phyloP scores from a whole-genome alignment of 768 basidiomycete genomes.

The Leccinum rimulosum region DNA sequence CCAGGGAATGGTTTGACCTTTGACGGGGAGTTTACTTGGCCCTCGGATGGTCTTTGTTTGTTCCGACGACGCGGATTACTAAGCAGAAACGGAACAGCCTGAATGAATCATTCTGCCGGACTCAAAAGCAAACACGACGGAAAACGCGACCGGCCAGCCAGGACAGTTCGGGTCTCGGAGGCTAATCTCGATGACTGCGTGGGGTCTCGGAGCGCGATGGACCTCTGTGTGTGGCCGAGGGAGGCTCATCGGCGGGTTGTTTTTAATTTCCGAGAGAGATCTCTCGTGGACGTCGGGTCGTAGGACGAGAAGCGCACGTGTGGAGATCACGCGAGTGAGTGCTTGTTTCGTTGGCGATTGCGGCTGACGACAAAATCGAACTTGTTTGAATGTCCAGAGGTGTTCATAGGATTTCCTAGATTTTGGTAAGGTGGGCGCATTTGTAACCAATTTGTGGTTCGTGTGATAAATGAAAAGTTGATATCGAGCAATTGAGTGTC shows the following conservation, averaged over 20 bases:
- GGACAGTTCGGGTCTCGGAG: background rate
- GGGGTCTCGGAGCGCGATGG: background rate
- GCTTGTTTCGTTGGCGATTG: background rate
- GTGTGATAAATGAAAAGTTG: conserved; percentile 26
- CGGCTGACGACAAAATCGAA: background rate
- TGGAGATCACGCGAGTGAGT: background rate
- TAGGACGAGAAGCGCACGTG: conserved; percentile 12
- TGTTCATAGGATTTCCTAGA: background rate
- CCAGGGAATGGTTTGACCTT: background rate
- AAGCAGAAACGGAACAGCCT: conserved; percentile 10
- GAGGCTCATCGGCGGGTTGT: conserved; percentile 13
- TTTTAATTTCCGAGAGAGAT: conserved; percentile 27
- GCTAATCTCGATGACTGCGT: background rate
- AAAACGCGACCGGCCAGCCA: background rate
- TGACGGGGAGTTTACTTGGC: background rate
- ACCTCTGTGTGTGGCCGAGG: background rate
- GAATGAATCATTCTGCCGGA: background rate
- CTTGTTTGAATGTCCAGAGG: background rate
- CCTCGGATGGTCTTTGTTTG: background rate
- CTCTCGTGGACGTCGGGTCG: conserved; percentile 1
- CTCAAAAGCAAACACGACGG: background rate
- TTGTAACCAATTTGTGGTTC: conserved; percentile 19
- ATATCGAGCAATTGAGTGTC: conserved; percentile 16
- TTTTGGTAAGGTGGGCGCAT: conserved; percentile 23
- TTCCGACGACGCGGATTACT: conserved; percentile 7